phyloP scores from a whole-genome alignment of 2,329 filamentous ascomycete genomes.

The Cladosporium sp. region DNA sequence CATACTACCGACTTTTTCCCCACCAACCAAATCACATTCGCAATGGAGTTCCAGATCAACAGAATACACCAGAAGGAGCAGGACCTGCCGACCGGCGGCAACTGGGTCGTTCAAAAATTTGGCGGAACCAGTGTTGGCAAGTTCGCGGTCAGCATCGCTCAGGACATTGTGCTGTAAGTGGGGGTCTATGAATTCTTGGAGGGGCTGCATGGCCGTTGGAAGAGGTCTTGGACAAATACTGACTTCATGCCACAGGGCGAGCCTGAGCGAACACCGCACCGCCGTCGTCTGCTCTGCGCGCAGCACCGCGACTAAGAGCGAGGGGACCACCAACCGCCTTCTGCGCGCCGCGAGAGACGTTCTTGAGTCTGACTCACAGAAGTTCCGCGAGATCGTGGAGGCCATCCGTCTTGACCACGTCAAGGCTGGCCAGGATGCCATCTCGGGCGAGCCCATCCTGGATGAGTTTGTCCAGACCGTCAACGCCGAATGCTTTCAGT shows the following conservation, averaged over 20 bases:
- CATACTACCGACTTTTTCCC: background rate
- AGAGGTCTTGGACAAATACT: slow-evolving; percentile 2
- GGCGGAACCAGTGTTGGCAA: slow-evolving; percentile 94
- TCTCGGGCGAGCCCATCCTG: slow-evolving; percentile 34
- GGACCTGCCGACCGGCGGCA: slow-evolving; percentile 42
- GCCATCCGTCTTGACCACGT: slow-evolving; percentile 80
- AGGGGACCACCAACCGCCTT: slow-evolving; percentile 84
- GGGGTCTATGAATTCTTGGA: background rate
- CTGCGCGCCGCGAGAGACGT: slow-evolving; percentile 44
- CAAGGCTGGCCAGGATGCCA: slow-evolving; percentile 54
- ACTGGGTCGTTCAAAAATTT: slow-evolving; percentile 90
- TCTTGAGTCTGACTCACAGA: slow-evolving; percentile 33
- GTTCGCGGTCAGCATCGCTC: slow-evolving; percentile 59
- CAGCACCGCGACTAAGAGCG: slow-evolving; percentile 87
- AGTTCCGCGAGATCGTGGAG: slow-evolving; percentile 69
- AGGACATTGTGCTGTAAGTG: slow-evolving; percentile 55
- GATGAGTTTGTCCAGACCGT: slow-evolving; percentile 60
- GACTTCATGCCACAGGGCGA: slow-evolving; percentile 30
- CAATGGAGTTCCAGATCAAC: slow-evolving; percentile 16
- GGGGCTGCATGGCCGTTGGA: background rate
- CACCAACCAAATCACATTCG: background rate
- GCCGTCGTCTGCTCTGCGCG: slow-evolving; percentile 93
- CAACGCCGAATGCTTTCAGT: slow-evolving; percentile 69
- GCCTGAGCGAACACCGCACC: slow-evolving; percentile 62
- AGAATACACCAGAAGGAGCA: slow-evolving; percentile 40